phyloP scores from a whole-genome alignment of 23 red algal genomes.

The Gracilariopsis chorda region DNA sequence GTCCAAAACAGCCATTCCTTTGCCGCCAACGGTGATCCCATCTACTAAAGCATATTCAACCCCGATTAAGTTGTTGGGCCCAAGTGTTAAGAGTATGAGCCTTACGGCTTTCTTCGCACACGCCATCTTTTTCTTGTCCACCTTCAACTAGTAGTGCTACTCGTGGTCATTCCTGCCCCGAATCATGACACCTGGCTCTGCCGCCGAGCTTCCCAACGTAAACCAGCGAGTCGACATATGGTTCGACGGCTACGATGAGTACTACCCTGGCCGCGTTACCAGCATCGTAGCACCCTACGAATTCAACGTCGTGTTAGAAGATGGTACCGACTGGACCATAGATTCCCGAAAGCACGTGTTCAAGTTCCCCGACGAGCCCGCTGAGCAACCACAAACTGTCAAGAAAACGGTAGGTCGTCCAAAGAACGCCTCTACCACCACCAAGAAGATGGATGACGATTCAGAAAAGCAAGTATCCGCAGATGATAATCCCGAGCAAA shows the following conservation, averaged over 20 bases:
- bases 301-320: slow-evolving; percentile 54
- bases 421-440: not conserved
- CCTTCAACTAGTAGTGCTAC: too few species aligned
- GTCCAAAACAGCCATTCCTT: too few species aligned
- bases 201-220: slow-evolving; percentile 27
- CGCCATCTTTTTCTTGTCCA: too few species aligned
- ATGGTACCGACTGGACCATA: slow-evolving; percentile 48
- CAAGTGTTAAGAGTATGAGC: too few species aligned
- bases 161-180: too few species aligned
- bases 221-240: slow-evolving; percentile 32
- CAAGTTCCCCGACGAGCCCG: not conserved
- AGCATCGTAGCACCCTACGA: slow-evolving; percentile 6
- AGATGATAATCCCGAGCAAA: not conserved
- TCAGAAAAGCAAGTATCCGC: slow-evolving; percentile 21
- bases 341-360: slow-evolving; percentile 43
- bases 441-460: not conserved
- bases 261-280: slow-evolving; percentile 27
- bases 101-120: too few species aligned
- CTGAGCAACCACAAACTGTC: not conserved
- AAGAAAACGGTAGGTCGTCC: not conserved
- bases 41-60: too few species aligned
- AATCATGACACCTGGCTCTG: too few species aligned
- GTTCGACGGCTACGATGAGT: slow-evolving; percentile 64
- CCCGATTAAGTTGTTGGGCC: too few species aligned
- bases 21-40: too few species aligned